Conservation (phyloP, 306 rosid genomes). For the Pueraria montana region DNA sequence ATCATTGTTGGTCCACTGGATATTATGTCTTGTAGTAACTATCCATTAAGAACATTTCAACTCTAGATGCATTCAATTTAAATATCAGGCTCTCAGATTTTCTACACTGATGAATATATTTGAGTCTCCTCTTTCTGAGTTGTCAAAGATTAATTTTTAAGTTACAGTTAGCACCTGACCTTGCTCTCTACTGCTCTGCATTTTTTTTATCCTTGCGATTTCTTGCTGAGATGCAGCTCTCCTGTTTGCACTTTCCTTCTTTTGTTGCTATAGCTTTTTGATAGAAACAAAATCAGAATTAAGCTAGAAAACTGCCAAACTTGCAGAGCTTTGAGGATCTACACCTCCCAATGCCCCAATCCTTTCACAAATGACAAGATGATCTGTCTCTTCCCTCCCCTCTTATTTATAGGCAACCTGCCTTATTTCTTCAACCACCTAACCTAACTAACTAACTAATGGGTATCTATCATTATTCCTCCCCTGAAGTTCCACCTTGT, state of each 20-base stretch:
- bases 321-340: conserved; percentile 2
- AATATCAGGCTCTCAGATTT: conserved; percentile 28
- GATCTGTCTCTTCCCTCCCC: not conserved
- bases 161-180: conserved; percentile 10
- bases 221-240: conserved; percentile 34
- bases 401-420: not conserved
- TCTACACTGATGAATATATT: not conserved
- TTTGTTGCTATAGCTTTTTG: conserved; percentile 28
- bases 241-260: conserved; percentile 15
- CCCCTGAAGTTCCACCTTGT: not conserved
- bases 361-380: not conserved
- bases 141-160: conserved; percentile 29
- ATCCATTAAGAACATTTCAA: conserved; percentile 5
- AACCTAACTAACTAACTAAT: not conserved
- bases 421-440: not conserved
- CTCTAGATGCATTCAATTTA: conserved; percentile 41
- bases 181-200: conserved; percentile 37
- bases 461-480: not conserved
- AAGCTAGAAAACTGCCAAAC: not conserved
- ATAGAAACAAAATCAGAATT: not conserved
- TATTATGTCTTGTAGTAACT: conserved; percentile 5
- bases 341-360: not conserved
- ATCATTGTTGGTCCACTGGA: conserved; percentile 15
- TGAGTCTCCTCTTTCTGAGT: not conserved
- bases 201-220: conserved; percentile 17